phyloP scores from a whole-genome alignment of 208 protist species.

The Porcisia deanei region DNA sequence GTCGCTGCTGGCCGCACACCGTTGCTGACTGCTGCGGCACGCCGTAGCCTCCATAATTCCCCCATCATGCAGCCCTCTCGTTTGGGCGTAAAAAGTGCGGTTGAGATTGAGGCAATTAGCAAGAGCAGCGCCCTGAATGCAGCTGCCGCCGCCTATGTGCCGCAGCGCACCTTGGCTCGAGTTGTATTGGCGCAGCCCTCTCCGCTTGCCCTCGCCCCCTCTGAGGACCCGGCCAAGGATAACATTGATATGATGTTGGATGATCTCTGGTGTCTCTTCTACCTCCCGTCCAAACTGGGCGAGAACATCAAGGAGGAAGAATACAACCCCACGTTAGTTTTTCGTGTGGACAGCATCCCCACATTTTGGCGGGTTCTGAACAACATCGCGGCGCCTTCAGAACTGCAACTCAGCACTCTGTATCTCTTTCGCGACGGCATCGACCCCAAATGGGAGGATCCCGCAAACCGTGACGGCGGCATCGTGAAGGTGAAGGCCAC shows the following conservation, averaged over 20 bases:
- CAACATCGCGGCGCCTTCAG: constrained; percentile 86
- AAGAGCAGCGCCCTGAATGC: constrained; percentile 54
- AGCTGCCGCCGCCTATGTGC: constrained; percentile 55
- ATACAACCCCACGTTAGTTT: constrained; percentile 84
- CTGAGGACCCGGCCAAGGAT: constrained; percentile 43
- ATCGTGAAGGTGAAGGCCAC: constrained; percentile 71
- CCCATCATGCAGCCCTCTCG: constrained; percentile 29
- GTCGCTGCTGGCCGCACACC: background rate
- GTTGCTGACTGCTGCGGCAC: background rate
- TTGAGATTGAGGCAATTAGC: constrained; percentile 68
- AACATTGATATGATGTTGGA: constrained; percentile 63
- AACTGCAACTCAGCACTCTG: constrained; percentile 84
- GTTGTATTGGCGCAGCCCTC: constrained; percentile 59
- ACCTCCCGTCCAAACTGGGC: constrained; percentile 48
- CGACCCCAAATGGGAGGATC: constrained; percentile 96
- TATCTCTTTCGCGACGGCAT: constrained; percentile 96
- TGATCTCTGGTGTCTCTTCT: constrained; percentile 85
- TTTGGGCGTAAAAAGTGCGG: constrained; percentile 44
- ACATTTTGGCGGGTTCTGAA: constrained; percentile 94
- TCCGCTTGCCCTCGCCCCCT: constrained; percentile 53
- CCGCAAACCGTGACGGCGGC: constrained; percentile 86
- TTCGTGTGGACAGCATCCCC: constrained; percentile 76
- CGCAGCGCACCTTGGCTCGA: constrained; percentile 68
- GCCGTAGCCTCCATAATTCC: constrained; percentile 25
- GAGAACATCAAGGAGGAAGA: constrained; percentile 74